Base-by-base conservation (phyloP, 768 basidiomycete genomes). In the Russula foetens region DNA sequence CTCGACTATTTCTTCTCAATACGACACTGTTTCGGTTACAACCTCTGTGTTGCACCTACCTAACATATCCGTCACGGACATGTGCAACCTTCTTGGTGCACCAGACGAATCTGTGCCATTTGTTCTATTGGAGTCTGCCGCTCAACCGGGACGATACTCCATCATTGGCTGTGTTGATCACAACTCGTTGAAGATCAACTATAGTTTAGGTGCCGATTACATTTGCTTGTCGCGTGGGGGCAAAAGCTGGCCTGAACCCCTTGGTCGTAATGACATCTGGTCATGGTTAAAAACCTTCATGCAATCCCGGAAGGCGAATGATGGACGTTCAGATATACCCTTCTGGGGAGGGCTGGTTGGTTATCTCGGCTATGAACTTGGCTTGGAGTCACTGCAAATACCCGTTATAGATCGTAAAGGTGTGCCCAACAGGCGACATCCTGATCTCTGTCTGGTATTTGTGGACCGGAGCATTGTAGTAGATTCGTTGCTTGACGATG, bases 301-400 rank as follows among this genome's bases (percentile, higher is more conserved):
- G 85, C 78, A 74, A 35, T 63, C 72, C 21, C 76, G 74, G 51
- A 77, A 75, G 59, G 81, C 78, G 9, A 61, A 66, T 24, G 76
- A 76, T 24, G 86, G 88, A 3, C 67, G 67, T 44, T 65, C 75
- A 7, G 77, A 83, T 11, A 70, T 84, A 46, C 90, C 90, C 0
- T 92, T 92, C 70, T 91, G 90, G 88, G 91, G 90, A 38, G 91
- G 91, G 24, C 75, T 92, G 15, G 71, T 92, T 24, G 91, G 91
- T 9, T 83, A 81, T 60, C 72, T 92, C 60, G 88, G 86, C 66
- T 93, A 92, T 68, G 91, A 92, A 70, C 75, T 91, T 19, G 91
- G 90, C 14, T 79, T 85, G 6, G 72, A 79, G 46, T 76, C 81
- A 7, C 71, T 90, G 26, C 69, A 75, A 23, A 73, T 85, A 52